Evolutionary conservation across 805 yeast genomes (phyloP), one percentile per base, ranked within the genome.

Genomic region (Nakazawaea molendinolei): DNA sequence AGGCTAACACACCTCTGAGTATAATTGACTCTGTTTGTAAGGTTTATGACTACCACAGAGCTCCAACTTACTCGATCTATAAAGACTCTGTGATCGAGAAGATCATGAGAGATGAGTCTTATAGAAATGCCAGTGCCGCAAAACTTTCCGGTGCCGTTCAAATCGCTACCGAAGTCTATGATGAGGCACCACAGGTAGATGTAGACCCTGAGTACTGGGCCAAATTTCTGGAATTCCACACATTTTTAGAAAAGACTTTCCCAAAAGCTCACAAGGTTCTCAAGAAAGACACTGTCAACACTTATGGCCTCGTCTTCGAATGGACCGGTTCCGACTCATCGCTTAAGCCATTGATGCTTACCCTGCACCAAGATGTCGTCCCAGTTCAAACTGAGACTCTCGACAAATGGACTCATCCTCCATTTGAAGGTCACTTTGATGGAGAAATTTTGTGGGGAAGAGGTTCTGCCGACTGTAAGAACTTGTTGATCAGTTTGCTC

Each of bases 331-430:
- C 73, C 4, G 48, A 69, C 31, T 34, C 50, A n/a, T 38, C 48
- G 5, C 58, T 76, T 40, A 77, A 79, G 51, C 92, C 94, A 6
- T 46, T 76, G 15, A 50, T 83, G 55, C 62, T 80, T 38, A 74
- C 79, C 50, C 86, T 86, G 0, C 92, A 83, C 52, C 81, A 75
- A 52, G 92, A 83, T 48, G 84, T 77, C 4, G 90, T 81, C 8
- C 90, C 92, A 1, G 81, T 81, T n/a, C 82, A 76, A 44, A 53
- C 56, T 9, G 69, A 66, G 15, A 74, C 86, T 0, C 48, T 65
- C 34, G 56, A 51, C 20, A 61, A 69, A 38, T 83, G 92, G 92
- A 58, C 63, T 0, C 63, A 73, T 50, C 79, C 79, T 3, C 92
- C 94, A 2, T 81, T 72, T 43, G 55, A 61, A 5, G 85, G 79